Conservation (phyloP, 306 rosid species). For the Mucuna pruriens region DNA sequence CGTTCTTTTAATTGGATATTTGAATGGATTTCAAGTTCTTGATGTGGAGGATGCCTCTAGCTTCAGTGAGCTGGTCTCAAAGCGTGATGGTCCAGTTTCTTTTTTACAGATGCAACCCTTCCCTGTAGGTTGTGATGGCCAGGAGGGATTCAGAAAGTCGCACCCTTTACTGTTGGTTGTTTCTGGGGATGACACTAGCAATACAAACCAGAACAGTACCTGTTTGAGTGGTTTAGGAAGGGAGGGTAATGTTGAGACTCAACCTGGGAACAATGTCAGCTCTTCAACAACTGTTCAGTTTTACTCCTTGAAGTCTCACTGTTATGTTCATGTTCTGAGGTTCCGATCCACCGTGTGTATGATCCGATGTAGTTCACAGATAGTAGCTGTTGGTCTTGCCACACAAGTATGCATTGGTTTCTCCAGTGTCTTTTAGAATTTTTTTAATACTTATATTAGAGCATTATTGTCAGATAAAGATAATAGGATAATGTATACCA, state of each 20-base stretch:
- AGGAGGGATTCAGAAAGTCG: slow-evolving; percentile 60
- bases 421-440: slow-evolving; percentile 5
- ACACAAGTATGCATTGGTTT: slow-evolving; percentile 69
- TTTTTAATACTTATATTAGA: not conserved
- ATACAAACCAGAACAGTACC: slow-evolving; percentile 45
- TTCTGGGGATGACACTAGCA: slow-evolving; percentile 62
- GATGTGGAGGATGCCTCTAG: slow-evolving; percentile 84
- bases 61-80: slow-evolving; percentile 79
- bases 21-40: slow-evolving; percentile 88
- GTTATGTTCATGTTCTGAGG: slow-evolving; percentile 81
- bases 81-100: slow-evolving; percentile 79
- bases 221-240: slow-evolving; percentile 53
- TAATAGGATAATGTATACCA: not conserved
- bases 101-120: slow-evolving; percentile 89
- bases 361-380: slow-evolving; percentile 87
- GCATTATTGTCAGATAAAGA: slow-evolving; percentile 22
- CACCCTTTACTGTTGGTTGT: slow-evolving; percentile 85
- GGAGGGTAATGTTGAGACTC: slow-evolving; percentile 52
- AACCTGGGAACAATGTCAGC: slow-evolving; percentile 50
- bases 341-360: slow-evolving; percentile 82
- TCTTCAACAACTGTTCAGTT: slow-evolving; percentile 83
- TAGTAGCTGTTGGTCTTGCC: slow-evolving; percentile 91
- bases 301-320: slow-evolving; percentile 78
- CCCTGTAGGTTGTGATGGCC: slow-evolving; percentile 59
- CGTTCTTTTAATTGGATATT: slow-evolving; percentile 83